Evolutionary conservation across 1,139 yeast genomes (phyloP).

Genomic region (Geotrichum restrictum): DNA sequence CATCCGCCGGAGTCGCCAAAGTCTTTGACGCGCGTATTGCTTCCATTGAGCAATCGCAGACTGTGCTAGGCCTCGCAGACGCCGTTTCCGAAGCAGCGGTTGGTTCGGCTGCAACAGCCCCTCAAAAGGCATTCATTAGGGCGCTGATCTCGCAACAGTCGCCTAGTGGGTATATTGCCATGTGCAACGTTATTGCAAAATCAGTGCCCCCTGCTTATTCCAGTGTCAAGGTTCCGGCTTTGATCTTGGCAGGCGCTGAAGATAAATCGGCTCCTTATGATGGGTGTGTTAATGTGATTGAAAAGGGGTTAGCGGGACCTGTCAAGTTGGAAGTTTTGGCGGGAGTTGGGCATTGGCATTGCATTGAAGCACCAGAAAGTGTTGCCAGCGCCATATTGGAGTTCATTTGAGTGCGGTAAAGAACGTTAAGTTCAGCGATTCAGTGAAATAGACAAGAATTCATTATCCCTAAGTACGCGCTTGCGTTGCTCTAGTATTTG

Average conservation of each 20-base stretch:
- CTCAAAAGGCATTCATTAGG: slow-evolving; percentile 32
- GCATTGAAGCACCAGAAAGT: slow-evolving; percentile 30
- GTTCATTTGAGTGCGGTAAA: slow-evolving; percentile 8
- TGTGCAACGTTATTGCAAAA: slow-evolving; percentile 33
- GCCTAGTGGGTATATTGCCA: slow-evolving; percentile 33
- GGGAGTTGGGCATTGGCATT: slow-evolving; percentile 38
- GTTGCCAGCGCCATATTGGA: slow-evolving; percentile 16
- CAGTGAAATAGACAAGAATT: no score
- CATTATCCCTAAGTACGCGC: no score
- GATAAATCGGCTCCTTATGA: slow-evolving; percentile 35
- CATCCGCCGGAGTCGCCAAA: slow-evolving; percentile 25
- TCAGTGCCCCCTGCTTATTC: slow-evolving; percentile 29
- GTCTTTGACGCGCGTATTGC: slow-evolving; percentile 29
- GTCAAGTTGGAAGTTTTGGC: slow-evolving; percentile 23
- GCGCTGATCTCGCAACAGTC: slow-evolving; percentile 30
- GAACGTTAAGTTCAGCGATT: no score
- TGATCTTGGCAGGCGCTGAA: slow-evolving; percentile 33
- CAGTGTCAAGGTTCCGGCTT: slow-evolving; percentile 26
- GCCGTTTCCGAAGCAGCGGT: slow-evolving; percentile 32
- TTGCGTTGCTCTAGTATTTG: no score
- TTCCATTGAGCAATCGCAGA: slow-evolving; percentile 22
- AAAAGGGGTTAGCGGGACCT: slow-evolving; percentile 21
- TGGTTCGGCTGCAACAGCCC: slow-evolving; percentile 27
- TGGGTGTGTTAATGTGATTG: slow-evolving; percentile 32
- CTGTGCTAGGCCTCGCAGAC: slow-evolving; percentile 28